Conservation (phyloP, 768 basidiomycete genomes). For the Pholiota microspora region DNA sequence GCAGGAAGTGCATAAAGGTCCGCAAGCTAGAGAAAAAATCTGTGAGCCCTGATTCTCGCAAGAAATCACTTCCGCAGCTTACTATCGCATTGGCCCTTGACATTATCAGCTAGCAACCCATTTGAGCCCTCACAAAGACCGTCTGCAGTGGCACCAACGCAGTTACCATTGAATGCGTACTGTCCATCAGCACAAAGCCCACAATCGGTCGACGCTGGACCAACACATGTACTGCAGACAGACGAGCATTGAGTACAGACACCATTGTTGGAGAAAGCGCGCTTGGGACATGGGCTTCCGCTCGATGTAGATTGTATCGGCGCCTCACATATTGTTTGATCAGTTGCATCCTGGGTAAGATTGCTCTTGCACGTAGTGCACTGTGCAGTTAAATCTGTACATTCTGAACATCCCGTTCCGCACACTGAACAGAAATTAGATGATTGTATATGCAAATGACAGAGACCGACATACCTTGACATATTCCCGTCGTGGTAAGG, state of each 20-base stretch:
- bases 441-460: no score
- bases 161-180: constrained; percentile 65
- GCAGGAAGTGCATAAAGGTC: constrained; percentile 79
- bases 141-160: constrained; percentile 60
- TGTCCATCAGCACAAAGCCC: constrained; percentile 61
- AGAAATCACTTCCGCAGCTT: constrained; percentile 27
- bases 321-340: constrained; percentile 64
- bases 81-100: constrained; percentile 85
- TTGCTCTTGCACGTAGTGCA: constrained; percentile 73
- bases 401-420: constrained; percentile 66
- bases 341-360: constrained; percentile 65
- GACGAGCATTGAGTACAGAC: constrained; percentile 60
- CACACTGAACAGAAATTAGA: constrained; percentile 49
- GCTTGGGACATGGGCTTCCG: constrained; percentile 61
- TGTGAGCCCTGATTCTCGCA: constrained; percentile 3
- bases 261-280: constrained; percentile 56
- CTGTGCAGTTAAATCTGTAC: constrained; percentile 63
- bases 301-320: constrained; percentile 45
- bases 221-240: constrained; percentile 70
- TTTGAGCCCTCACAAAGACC: constrained; percentile 75
- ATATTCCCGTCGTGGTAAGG: constrained; percentile 64
- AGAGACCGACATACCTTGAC: constrained; percentile 67
- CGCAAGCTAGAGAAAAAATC: constrained; percentile 61
- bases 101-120: constrained; percentile 71
- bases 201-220: constrained; percentile 68